Evolutionary conservation across 768 basidiomycete species (phyloP).

Genomic region (Boletus sp.): DNA sequence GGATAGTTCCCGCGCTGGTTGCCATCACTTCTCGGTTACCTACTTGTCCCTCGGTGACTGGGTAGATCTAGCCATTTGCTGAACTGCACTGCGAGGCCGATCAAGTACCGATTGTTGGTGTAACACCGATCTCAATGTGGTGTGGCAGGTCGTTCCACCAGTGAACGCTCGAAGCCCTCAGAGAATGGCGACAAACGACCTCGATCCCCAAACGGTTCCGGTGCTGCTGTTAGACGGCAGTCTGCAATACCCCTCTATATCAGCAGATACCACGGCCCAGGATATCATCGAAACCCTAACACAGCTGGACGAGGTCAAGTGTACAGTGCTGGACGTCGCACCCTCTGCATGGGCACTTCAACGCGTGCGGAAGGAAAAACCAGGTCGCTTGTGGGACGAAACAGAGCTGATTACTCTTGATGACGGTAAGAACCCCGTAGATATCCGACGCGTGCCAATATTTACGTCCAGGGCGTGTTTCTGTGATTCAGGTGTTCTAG

Average conservation of each 20-base stretch:
- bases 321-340: constrained; percentile 53
- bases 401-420: constrained; percentile 61
- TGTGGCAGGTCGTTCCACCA: neutral
- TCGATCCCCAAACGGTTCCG: constrained; percentile 49
- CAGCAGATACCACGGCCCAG: constrained; percentile 49
- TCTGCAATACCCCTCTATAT: constrained; percentile 60
- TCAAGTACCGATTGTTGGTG: neutral
- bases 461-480: constrained; percentile 10
- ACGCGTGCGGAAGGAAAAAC: constrained; percentile 52
- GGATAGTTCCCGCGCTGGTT: constrained; percentile 1
- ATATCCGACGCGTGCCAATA: neutral
- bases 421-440: constrained; percentile 46
- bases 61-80: neutral
- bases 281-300: constrained; percentile 57
- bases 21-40: neutral
- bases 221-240: constrained; percentile 55
- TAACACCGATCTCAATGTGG: constrained; percentile 1
- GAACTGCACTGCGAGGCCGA: neutral
- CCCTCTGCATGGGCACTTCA: constrained; percentile 70
- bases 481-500: constrained; percentile 44
- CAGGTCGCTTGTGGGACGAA: constrained; percentile 68
- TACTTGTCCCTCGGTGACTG: too few species aligned
- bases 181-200: constrained; percentile 30
- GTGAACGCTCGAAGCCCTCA: neutral
- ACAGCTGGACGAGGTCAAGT: constrained; percentile 44